phyloP scores from a whole-genome alignment of 2,329 filamentous ascomycete genomes.

The Monosporascus sp. region DNA sequence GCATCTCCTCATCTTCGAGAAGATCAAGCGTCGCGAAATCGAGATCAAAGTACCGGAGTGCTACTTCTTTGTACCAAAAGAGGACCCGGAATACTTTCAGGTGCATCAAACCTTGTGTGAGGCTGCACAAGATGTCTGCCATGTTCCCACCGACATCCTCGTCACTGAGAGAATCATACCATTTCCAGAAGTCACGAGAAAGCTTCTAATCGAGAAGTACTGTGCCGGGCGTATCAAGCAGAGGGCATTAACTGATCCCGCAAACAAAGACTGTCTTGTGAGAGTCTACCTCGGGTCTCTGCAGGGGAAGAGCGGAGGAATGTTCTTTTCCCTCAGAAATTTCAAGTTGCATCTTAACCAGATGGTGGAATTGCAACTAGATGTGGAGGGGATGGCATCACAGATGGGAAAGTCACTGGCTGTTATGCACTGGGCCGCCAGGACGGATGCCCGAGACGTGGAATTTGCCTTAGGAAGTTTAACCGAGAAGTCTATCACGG shows the following conservation, averaged over 20 bases:
- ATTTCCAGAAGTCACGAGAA: no score
- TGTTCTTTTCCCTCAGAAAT: conserved; percentile 24
- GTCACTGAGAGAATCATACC: no score
- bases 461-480: conserved; percentile 28
- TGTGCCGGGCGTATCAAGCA: background rate
- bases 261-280: conserved; percentile 7
- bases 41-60: no score
- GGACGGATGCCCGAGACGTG: conserved; percentile 24
- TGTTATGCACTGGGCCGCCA: conserved; percentile 27
- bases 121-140: no score
- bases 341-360: conserved; percentile 28
- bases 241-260: background rate
- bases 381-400: conserved; percentile 10
- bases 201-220: no score
- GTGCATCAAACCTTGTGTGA: no score
- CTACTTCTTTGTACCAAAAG: no score
- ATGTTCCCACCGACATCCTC: no score
- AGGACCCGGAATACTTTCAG: no score
- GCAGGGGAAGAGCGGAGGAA: background rate
- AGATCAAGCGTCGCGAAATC: no score
- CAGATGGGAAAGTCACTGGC: conserved; percentile 24
- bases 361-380: conserved; percentile 18
- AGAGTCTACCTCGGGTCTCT: conserved; percentile 4
- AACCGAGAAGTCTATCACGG: background rate
- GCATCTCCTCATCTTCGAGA: no score